These are phyloP conservation scores for Sporothrix mexicana DNA, from an alignment of 2,329 filamentous ascomycete species.

Conservation along the genomic window DNA sequence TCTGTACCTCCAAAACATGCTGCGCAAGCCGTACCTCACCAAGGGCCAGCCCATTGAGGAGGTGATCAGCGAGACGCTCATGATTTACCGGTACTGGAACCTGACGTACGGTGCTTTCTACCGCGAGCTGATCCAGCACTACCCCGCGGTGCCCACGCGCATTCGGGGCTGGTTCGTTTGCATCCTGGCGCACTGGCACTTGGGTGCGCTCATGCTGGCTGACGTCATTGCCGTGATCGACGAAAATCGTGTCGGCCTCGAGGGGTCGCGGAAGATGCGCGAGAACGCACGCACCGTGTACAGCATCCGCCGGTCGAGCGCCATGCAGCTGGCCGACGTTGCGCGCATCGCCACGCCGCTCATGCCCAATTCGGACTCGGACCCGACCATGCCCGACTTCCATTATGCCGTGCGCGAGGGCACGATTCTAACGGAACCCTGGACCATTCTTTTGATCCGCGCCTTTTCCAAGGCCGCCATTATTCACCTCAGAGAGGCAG, in stretches of 20 bases:
- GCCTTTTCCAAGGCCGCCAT: conserved; percentile 57
- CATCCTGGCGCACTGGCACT: conserved; percentile 63
- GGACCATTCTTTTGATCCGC: conserved; percentile 61
- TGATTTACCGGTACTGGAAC: conserved; percentile 63
- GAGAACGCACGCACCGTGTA: conserved; percentile 45
- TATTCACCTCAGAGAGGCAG: conserved; percentile 47
- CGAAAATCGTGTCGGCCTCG: conserved; percentile 43
- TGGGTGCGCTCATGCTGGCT: conserved; percentile 60
- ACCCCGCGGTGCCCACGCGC: conserved; percentile 56
- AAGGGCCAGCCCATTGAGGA: conserved; percentile 52
- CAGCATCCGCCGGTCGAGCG: conserved; percentile 52
- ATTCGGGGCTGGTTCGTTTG: conserved; percentile 67
- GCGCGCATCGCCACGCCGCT: conserved; percentile 52
- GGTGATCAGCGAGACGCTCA: conserved; percentile 53
- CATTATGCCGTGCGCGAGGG: conserved; percentile 61
- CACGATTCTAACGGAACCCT: conserved; percentile 64
- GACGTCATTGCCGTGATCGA: conserved; percentile 61
- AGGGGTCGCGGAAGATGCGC: conserved; percentile 42
- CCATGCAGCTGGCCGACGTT: conserved; percentile 54
- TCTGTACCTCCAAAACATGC: conserved; percentile 59
- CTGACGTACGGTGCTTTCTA: conserved; percentile 58
- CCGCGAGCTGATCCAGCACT: conserved; percentile 56
- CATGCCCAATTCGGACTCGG: conserved; percentile 29
- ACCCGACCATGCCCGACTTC: conserved; percentile 49
- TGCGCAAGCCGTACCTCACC: conserved; percentile 48